phyloP scores from a whole-genome alignment of 805 yeast genomes.

The Candida ipomoeae region DNA sequence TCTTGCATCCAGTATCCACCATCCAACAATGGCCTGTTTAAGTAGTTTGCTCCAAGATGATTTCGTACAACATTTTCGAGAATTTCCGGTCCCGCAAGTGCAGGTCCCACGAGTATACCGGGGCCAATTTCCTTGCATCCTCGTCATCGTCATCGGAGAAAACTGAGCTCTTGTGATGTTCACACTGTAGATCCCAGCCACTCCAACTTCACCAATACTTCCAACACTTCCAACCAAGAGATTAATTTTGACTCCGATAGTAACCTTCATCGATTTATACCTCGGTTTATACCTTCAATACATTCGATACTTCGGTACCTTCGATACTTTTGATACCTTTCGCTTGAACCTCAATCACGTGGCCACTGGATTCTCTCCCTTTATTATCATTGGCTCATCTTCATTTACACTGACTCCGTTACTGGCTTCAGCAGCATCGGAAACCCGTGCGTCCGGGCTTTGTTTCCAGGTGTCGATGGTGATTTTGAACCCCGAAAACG shows the following conservation, averaged over 20 bases:
- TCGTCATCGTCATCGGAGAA: slow-evolving; percentile 78
- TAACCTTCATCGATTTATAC: too few species aligned
- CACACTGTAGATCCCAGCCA: slow-evolving; percentile 47
- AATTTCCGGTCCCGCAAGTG: slow-evolving; percentile 72
- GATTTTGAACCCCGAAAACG: slow-evolving; percentile 41
- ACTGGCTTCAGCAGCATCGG: not conserved
- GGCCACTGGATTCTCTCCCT: not conserved
- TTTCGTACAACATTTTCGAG: slow-evolving; percentile 78
- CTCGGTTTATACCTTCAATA: too few species aligned
- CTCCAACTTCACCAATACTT: too few species aligned
- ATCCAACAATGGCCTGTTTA: slow-evolving; percentile 70
- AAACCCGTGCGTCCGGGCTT: not conserved
- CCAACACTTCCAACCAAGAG: too few species aligned
- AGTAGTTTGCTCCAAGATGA: slow-evolving; percentile 73
- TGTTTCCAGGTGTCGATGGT: slow-evolving; percentile 18
- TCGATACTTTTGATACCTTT: too few species aligned
- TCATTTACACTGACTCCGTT: not conserved
- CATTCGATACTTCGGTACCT: too few species aligned
- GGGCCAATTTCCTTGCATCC: slow-evolving; percentile 81
- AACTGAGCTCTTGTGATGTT: slow-evolving; percentile 78
- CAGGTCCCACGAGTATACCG: slow-evolving; percentile 69
- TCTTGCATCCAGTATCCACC: slow-evolving; percentile 82
- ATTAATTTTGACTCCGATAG: too few species aligned
- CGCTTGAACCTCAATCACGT: not conserved
- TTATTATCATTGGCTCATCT: not conserved